Base-by-base conservation (phyloP, 805 yeast species). In the Yarrowia yakushimensis region DNA sequence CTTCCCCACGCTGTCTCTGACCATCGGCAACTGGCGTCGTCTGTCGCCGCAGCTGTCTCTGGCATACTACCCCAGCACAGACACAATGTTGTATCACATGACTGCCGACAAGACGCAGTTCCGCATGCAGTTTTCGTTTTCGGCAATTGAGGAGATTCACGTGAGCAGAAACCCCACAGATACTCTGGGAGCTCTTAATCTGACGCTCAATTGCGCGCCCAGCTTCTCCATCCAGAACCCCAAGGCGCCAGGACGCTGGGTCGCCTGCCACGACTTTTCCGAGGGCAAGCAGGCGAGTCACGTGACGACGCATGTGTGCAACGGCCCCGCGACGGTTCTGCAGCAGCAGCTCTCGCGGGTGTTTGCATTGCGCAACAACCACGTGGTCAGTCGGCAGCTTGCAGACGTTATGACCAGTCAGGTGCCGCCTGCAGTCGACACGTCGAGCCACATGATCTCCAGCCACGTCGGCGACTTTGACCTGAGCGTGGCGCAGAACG, bases 91-190 rank as follows among this genome's bases (percentile, higher is more conserved):
- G 18, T 52, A 52, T 18, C 59, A 52, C 43, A 34, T 52, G 42
- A 52, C 59, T 13, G 23, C 43, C 13, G 43, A 52, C 0, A 33
- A 34, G 25, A 52, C 37, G 18, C 43, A 52, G 33, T 52, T 52
- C 13, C 59, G 59, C 43, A 52, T 52, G 43, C 59, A 52, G 59
- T 52, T 52, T 25, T 43, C 59, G 3, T 52, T 52, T 18, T 52
- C 59, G 22, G 23, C 33, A 0, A 27, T 52, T 7, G 18, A 52
- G 9, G 59, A 52, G 4, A 36, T 52, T 4, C 43, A 52, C 59
- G 59, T 52, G 13, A 18, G 43, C 33, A 8, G 37, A 22, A 36
- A 36, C 43, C 43, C 43, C 25, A 34, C 23, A 18, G 57, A 48
- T 10, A 48, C 41, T 1, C 28, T 48, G 8, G 57, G 57, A 3